Base-by-base conservation (phyloP, 2,329 filamentous ascomycete genomes). In the Tolypocladium album region DNA sequence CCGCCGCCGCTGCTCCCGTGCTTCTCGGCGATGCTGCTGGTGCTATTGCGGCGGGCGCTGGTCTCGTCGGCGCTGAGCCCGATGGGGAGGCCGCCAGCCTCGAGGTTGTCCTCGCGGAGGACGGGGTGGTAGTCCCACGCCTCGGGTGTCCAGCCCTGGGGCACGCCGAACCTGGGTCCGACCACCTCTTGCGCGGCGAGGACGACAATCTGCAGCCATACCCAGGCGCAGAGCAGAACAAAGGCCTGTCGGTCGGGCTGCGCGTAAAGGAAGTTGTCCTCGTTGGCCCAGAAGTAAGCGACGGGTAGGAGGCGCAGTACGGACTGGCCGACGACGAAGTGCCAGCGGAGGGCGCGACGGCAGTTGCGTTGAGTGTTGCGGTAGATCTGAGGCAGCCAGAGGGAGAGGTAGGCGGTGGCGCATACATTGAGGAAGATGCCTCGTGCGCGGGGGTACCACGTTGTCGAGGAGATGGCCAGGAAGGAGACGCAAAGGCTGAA, bases 71-170 rank as follows among this genome's bases (percentile, higher is more conserved):
- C 56, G 63, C 75, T 57, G 67, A 91, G 81, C 0, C 92, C 91
- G 61, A 96, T 89, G 0, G 92, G 92, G 63, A 96, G 75, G 1
- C 86, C 87, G 24, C 88, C 90, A 22, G 89, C 85, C 76, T 96
- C 89, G 55, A 90, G 74, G 61, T 87, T 88, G 63, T 96, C 92
- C 68, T 92, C 89, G 36, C 90, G 85, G 27, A 99, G 79, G 3
- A 96, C 81, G 0, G 92, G 93, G 71, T 99, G 93, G 71, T 99
- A 99, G 69, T 99, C 93, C 82, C 96, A 99, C 1, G 89, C 90
- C 60, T 86, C 82, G n/a, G 84, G 82, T 62, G 80, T 77, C 84
- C 85, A 88, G 57, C 83, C 81, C 53, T 83, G 81, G 2, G 87
- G 88, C 0, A 97, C 76, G 59, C 92, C 91, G 75, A 94, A 93